phyloP scores from a whole-genome alignment of 2,329 filamentous ascomycete genomes.

The Aureobasidium sp. region DNA sequence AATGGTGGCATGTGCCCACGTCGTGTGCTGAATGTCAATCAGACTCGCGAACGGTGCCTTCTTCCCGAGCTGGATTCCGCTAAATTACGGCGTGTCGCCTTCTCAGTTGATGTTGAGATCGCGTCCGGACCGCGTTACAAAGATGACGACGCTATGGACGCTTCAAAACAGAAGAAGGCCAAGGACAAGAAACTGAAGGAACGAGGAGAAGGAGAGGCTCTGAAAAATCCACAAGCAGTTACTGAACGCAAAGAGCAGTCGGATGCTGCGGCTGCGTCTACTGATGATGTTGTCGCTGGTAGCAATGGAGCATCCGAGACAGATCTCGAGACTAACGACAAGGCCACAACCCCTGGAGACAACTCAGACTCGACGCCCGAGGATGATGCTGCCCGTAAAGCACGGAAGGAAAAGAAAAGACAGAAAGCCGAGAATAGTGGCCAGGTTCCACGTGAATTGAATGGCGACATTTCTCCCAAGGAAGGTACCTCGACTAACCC shows the following conservation, averaged over 20 bases:
- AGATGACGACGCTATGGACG: conserved; percentile 40
- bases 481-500: conserved; percentile 21
- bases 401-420: conserved; percentile 82
- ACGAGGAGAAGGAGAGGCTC: conserved; percentile 65
- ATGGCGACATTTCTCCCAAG: conserved; percentile 50
- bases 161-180: conserved; percentile 47
- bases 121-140: conserved; percentile 74
- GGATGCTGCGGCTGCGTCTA: conserved; percentile 28
- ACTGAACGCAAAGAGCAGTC: conserved; percentile 51
- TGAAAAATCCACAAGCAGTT: conserved; percentile 58
- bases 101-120: conserved; percentile 96
- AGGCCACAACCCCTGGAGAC: background rate
- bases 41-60: conserved; percentile 67
- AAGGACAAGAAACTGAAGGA: conserved; percentile 58
- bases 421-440: conserved; percentile 83
- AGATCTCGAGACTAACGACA: conserved; percentile 21
- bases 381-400: conserved; percentile 87
- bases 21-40: conserved; percentile 77
- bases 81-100: conserved; percentile 81
- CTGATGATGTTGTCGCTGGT: conserved; percentile 34
- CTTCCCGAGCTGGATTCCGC: conserved; percentile 71
- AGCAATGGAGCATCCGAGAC: conserved; percentile 33
- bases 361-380: conserved; percentile 27
- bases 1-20: conserved; percentile 71
- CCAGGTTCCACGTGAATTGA: conserved; percentile 74